These are phyloP conservation scores for Fistulinella prunicolor DNA, from an alignment of 768 basidiomycete species.

Conservation along the genomic window DNA sequence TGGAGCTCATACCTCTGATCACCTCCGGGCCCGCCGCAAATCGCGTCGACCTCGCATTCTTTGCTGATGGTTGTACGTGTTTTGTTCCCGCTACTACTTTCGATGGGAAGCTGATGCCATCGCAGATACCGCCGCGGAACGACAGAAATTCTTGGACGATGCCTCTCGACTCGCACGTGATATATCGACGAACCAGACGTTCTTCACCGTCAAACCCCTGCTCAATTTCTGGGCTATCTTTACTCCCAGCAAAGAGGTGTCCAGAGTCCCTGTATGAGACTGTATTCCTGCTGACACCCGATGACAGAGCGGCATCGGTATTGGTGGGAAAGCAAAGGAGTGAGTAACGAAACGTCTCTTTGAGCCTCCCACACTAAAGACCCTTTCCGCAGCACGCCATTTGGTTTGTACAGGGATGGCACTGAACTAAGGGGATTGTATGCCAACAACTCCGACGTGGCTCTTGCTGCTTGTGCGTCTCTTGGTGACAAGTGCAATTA, in stretches of 20 bases:
- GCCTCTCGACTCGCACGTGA: constrained; percentile 64
- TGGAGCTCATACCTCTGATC: constrained; percentile 56
- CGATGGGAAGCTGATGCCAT: background rate
- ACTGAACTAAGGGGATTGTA: constrained; percentile 75
- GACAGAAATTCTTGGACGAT: constrained; percentile 62
- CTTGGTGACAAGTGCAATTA: constrained; percentile 67
- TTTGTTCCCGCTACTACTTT: background rate
- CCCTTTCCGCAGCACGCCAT: constrained; percentile 52
- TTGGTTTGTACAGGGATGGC: constrained; percentile 74
- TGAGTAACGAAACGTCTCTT: constrained; percentile 26
- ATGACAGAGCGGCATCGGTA: constrained; percentile 63
- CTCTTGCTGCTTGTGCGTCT: constrained; percentile 63
- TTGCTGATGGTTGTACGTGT: constrained; percentile 71
- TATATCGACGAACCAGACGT: constrained; percentile 71
- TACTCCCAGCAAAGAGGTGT: constrained; percentile 68
- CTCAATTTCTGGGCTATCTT: constrained; percentile 84
- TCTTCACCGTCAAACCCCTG: constrained; percentile 69
- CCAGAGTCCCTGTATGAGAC: constrained; percentile 20
- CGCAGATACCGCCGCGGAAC: constrained; percentile 55
- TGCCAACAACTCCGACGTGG: constrained; percentile 64
- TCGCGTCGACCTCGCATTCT: constrained; percentile 73
- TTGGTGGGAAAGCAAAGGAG: constrained; percentile 68
- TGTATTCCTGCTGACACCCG: constrained; percentile 6
- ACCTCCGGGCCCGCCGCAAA: constrained; percentile 61
- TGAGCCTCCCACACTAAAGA: background rate